phyloP scores from a whole-genome alignment of 768 basidiomycete genomes.

The Russula compacta region DNA sequence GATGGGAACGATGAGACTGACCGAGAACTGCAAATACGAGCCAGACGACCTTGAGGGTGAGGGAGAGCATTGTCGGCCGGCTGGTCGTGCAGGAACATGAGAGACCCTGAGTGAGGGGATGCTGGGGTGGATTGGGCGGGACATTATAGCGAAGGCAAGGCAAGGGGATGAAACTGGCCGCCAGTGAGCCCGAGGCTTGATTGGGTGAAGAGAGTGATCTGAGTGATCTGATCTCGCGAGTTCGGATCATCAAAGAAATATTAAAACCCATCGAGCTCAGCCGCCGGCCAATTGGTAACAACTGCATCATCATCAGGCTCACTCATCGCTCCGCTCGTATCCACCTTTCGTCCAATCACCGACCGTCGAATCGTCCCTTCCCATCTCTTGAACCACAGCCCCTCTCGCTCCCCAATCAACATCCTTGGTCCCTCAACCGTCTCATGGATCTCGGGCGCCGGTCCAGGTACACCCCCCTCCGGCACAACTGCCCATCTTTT shows the following conservation, averaged over 20 bases:
- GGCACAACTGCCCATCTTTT: conserved; percentile 32
- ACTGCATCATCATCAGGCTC: conserved; percentile 13
- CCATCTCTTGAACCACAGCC: conserved; percentile 75
- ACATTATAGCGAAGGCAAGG: no score
- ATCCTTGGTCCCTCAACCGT: conserved; percentile 27
- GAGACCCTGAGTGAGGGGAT: neutral
- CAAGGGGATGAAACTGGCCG: no score
- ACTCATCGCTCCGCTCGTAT: conserved; percentile 10
- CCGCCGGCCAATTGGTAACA: conserved; percentile 1
- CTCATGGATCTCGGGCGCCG: conserved; percentile 22
- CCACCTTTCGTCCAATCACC: conserved; percentile 30
- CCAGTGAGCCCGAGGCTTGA: no score
- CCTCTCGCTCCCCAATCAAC: conserved; percentile 56
- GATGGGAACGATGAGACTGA: neutral
- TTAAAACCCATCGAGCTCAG: neutral
- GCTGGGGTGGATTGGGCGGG: no score
- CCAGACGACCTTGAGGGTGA: conserved; percentile 19
- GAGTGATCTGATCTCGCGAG: no score
- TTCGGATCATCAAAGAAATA: neutral
- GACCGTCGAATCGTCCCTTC: conserved; percentile 56
- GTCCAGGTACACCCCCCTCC: neutral
- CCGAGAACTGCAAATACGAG: conserved; percentile 12
- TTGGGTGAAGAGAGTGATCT: no score
- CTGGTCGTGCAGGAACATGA: neutral
- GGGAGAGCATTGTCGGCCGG: conserved; percentile 1